These are phyloP conservation scores for Microsporum ferrugineum DNA, from an alignment of 2,329 filamentous ascomycete species.

Conservation along the genomic window DNA sequence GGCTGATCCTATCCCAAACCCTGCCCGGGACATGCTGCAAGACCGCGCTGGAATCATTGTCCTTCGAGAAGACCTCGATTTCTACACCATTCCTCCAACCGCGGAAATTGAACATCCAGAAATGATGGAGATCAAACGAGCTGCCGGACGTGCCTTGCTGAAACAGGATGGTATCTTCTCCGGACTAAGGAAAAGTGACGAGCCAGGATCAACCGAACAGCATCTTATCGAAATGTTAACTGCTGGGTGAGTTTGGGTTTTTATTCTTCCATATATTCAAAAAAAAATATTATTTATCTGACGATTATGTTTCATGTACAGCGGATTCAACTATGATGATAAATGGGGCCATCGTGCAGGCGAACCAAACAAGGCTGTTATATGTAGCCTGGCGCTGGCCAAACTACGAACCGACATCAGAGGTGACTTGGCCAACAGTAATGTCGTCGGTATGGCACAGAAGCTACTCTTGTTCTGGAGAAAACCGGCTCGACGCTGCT, in stretches of 20 bases:
- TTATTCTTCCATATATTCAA: background rate
- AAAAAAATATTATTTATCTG: background rate
- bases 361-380: slow-evolving; percentile 95
- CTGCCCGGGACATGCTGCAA: slow-evolving; percentile 65
- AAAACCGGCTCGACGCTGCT: slow-evolving; percentile 89
- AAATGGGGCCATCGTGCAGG: slow-evolving; percentile 93
- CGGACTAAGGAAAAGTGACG: slow-evolving; percentile 85
- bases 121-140: slow-evolving; percentile 94
- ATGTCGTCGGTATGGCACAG: slow-evolving; percentile 92
- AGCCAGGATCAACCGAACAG: slow-evolving; percentile 91
- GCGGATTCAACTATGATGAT: slow-evolving; percentile 93
- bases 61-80: slow-evolving; percentile 87
- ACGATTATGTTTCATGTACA: slow-evolving; percentile 29
- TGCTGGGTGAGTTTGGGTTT: slow-evolving; percentile 59
- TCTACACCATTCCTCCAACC: slow-evolving; percentile 85
- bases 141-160: slow-evolving; percentile 74
- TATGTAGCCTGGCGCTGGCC: slow-evolving; percentile 89
- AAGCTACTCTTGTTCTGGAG: slow-evolving; percentile 96
- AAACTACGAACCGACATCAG: slow-evolving; percentile 83
- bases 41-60: slow-evolving; percentile 93
- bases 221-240: slow-evolving; percentile 99
- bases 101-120: slow-evolving; percentile 73
- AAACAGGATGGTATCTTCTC: slow-evolving; percentile 93
- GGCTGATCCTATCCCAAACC: slow-evolving; percentile 62
- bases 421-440: slow-evolving; percentile 60